A percentile compares a stretch with the other conserved stretches of the same genome.
These are phyloP conservation scores for Gastrodia elata DNA, from an alignment of 106 monocot genomes.

Conservation along the genomic window DNA sequence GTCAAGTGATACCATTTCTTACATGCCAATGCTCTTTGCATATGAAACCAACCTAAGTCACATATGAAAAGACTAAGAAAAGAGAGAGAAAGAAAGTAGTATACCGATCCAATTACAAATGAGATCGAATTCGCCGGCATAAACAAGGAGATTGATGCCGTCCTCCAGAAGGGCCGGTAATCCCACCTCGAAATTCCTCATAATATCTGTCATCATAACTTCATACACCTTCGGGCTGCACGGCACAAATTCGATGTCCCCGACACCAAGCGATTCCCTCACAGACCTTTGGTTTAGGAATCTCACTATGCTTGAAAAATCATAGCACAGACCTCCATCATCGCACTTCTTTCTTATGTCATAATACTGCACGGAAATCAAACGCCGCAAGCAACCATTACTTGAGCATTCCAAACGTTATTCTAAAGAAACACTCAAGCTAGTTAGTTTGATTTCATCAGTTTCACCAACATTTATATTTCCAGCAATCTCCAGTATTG, in stretches of 20 bases:
- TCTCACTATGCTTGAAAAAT: constrained; percentile 92
- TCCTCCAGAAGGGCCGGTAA: constrained; percentile 80
- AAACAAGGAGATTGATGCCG: constrained; percentile 71
- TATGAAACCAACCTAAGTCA: not conserved
- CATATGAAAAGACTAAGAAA: not conserved
- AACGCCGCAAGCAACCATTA: too few species aligned
- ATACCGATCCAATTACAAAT: constrained; percentile 98
- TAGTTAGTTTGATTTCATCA: too few species aligned
- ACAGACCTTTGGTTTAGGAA: constrained; percentile 65
- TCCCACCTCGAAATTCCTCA: constrained; percentile 87
- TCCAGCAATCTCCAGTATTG: constrained; percentile 37
- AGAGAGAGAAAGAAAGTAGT: not conserved
- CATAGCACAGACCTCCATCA: constrained; percentile 79
- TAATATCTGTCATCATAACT: constrained; percentile 89
- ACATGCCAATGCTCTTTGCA: not conserved
- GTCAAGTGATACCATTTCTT: too few species aligned
- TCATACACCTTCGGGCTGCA: constrained; percentile 77
- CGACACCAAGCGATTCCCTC: constrained; percentile 70
- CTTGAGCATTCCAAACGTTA: too few species aligned
- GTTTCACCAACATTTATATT: constrained; percentile 31
- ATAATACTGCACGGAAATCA: constrained; percentile 59
- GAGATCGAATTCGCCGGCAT: constrained; percentile 93
- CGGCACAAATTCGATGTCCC: constrained; percentile 78
- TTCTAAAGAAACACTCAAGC: too few species aligned
- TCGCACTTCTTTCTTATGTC: constrained; percentile 83